Base-by-base conservation (phyloP, 2,329 filamentous ascomycete species). In the Diaporthe helianthi region DNA sequence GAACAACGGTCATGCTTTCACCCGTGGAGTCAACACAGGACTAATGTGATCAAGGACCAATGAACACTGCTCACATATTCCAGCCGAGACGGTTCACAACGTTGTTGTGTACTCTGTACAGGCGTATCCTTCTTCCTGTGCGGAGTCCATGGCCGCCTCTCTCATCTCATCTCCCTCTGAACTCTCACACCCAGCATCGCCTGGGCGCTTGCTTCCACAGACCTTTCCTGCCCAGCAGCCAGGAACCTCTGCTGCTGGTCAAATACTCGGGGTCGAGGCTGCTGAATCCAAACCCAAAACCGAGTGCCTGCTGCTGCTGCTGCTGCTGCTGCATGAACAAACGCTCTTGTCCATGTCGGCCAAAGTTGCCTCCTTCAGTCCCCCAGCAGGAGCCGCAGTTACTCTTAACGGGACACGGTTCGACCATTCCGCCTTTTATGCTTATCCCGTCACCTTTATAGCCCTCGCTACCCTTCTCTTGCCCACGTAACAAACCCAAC, bases 1-100 rank as follows among this genome's bases (percentile, higher is more conserved):
- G 78, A 77, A 81, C 82, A 82, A 83, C 83, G 80, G 82, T 81
- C 82, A 85, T 85, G 83, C 83, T 80, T 82, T 83, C 80, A 81
- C 81, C 82, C 83, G 82, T 80, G 77, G 79, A 80, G 78, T 81
- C 77, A 76, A 80, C 77, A 76, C 79, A 79, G 77, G 79, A 78
- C 80, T 80, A 79, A 81, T 79, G 80, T 83, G 77, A 78, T 77
- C 75, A 78, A 80, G 77, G 78, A 76, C 81, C 81, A 82, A 83
- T 84, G 75, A 78, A 74, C 75, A 73, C 71, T 73, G 74, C 76
- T 72, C 73, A 76, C 74, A 76, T 77, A 76, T 79, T 76, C 79
- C 78, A 80, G 79, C 78, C 79, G 80, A 80, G 79, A 79, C 80
- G 76, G 72, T 77, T 75, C 79, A 75, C 76, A 76, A 78, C 76